Percentiles rank a stretch among this genome's conserved stretches.
Conservation (phyloP, 2,329 filamentous ascomycete species). For the Phialocephala subalpina region DNA sequence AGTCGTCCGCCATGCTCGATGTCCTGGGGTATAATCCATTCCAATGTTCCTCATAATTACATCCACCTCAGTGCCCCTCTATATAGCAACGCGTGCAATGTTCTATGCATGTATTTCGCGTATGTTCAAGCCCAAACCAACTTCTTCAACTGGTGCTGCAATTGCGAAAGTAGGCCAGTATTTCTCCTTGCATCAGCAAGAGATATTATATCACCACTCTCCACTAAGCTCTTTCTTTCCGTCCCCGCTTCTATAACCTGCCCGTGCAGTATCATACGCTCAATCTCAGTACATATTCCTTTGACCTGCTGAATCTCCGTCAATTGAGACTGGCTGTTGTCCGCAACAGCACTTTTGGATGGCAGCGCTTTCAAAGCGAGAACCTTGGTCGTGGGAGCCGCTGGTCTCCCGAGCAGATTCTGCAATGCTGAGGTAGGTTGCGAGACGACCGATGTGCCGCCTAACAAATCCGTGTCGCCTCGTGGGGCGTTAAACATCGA, state of each 20-base stretch:
- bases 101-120: background rate
- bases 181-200: conserved; percentile 85
- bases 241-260: conserved; percentile 47
- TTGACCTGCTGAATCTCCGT: conserved; percentile 45
- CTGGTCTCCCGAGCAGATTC: conserved; percentile 27
- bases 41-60: background rate
- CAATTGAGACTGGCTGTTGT: conserved; percentile 31
- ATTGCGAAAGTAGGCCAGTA: conserved; percentile 84
- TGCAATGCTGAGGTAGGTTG: conserved; percentile 21
- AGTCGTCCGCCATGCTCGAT: background rate
- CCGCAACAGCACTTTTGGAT: conserved; percentile 50
- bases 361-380: conserved; percentile 65
- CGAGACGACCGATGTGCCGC: conserved; percentile 21
- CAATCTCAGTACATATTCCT: conserved; percentile 78
- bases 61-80: background rate
- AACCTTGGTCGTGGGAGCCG: conserved; percentile 42
- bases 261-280: conserved; percentile 65
- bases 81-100: background rate
- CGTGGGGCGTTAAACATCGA: conserved; percentile 68
- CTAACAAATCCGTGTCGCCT: conserved; percentile 31
- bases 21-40: background rate
- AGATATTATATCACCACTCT: conserved; percentile 78
- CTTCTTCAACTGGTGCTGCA: conserved; percentile 92
- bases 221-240: conserved; percentile 56
- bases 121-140: conserved; percentile 74